Evolutionary conservation across 306 rosid genomes (phyloP), one percentile per base, ranked within the genome.

Genomic region (Quercus wislizeni): DNA sequence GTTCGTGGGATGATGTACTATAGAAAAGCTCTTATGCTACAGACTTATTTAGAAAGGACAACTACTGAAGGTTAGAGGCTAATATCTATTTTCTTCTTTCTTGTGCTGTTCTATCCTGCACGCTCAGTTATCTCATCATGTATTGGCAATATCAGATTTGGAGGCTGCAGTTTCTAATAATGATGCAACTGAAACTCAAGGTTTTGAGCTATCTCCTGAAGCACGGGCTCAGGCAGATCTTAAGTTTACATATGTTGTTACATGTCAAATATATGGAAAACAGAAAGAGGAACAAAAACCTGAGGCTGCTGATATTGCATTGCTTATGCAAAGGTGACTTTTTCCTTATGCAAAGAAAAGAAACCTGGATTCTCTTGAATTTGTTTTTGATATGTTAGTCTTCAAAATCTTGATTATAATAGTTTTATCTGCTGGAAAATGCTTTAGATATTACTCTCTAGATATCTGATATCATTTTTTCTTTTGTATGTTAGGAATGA

Each of bases 1-100:
- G 99, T 95, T 79, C 94, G 98, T 59, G 98, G 99, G 80, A 95
- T 95, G 97, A 95, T 95, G 99, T 93, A 95, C 85, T 95, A 95
- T 77, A 84, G 98, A 85, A 95, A 95, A 84, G 98, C 99, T 84
- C 90, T 93, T 21, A 93, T 92, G 97, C 91, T 95, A 79, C 99
- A 93, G 84, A 85, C 99, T 74, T 94, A 94, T 87, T 81, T 94
- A 83, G 99, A 94, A 86, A 88, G 88, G 73, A 69, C 80, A 56
- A 81, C 83, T 61, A 79, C 89, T 33, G 93, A 82, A 84, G 99
- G 99, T 94, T 55, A 83, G 91, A 49, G 91, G 49, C 61, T 41
- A 55, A n/a, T 55, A 27, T 17, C 74, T 49, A 20, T 71, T 8
- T 31, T 4, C 35, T 43, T 55, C 62, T 74, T 71, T 73, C 20